A percentile compares a stretch with the other conserved stretches of the same genome.
These are phyloP conservation scores for Cordia subcordata DNA, from an alignment of 257 asterid genomes.

Conservation along the genomic window DNA sequence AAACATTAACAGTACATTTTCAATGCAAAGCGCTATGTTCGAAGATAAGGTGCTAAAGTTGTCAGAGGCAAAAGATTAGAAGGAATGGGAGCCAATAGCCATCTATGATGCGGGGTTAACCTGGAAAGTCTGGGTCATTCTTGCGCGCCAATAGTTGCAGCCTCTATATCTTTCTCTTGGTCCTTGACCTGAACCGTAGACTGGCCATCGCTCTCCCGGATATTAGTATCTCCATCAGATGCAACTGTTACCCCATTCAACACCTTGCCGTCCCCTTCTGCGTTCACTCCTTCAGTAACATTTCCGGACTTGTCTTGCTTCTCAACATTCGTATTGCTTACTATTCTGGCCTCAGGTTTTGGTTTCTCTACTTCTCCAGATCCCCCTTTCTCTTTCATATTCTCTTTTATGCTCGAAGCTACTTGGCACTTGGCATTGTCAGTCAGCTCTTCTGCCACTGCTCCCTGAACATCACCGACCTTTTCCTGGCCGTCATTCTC, in stretches of 20 bases:
- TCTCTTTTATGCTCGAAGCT: slow-evolving; percentile 7
- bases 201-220: slow-evolving; percentile 15
- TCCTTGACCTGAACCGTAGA: neutral
- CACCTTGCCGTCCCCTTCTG: slow-evolving; percentile 14
- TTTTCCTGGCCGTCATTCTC: neutral
- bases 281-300: slow-evolving; percentile 1
- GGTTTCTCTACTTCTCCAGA: slow-evolving; percentile 11
- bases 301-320: slow-evolving; percentile 17
- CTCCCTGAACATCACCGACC: neutral
- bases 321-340: slow-evolving; percentile 5
- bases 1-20: neutral
- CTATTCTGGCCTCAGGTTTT: slow-evolving; percentile 12
- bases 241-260: slow-evolving; percentile 12
- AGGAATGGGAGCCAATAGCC: neutral
- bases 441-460: slow-evolving; percentile 7
- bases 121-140: neutral
- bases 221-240: slow-evolving; percentile 15
- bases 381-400: slow-evolving; percentile 19
- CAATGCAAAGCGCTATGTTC: neutral
- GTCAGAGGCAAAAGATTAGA: too few species aligned
- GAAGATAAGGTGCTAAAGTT: neutral
- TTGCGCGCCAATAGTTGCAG: neutral
- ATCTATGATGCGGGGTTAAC: neutral
- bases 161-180: neutral
- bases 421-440: slow-evolving; percentile 15